A percentile compares a stretch with the other conserved stretches of the same genome.
Evolutionary conservation across 2,329 filamentous ascomycete species (phyloP).

Genomic region (Talaromyces sp.): DNA sequence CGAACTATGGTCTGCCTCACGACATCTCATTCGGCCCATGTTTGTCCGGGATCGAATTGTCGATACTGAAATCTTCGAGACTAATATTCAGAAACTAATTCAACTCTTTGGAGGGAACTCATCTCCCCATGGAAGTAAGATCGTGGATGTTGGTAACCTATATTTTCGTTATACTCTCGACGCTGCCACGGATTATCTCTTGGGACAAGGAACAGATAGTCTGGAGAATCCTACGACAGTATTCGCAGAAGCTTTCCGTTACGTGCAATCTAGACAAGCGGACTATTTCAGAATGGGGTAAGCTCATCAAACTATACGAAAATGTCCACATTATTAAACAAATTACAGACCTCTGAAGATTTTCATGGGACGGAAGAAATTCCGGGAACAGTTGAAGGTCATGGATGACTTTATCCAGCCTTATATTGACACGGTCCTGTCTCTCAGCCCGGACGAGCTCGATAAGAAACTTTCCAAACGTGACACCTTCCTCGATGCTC

Average conservation of each 20-base stretch:
- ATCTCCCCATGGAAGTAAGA: conserved; percentile 60
- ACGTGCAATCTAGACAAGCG: conserved; percentile 70
- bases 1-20: conserved; percentile 68
- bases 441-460: conserved; percentile 64
- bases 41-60: conserved; percentile 81
- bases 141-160: conserved; percentile 62
- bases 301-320: neutral
- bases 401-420: conserved; percentile 72
- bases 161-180: conserved; percentile 62
- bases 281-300: conserved; percentile 73
- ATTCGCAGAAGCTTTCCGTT: conserved; percentile 70
- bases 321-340: neutral
- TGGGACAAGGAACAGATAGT: conserved; percentile 62
- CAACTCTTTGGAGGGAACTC: conserved; percentile 50
- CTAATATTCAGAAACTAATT: conserved; percentile 63
- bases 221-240: conserved; percentile 53
- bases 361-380: conserved; percentile 59
- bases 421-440: conserved; percentile 70
- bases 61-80: conserved; percentile 72
- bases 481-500: conserved; percentile 52
- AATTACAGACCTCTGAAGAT: conserved; percentile 50
- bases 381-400: conserved; percentile 57
- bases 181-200: conserved; percentile 70
- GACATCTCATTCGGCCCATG: conserved; percentile 81
- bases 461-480: conserved; percentile 55